phyloP scores from a whole-genome alignment of 2,329 filamentous ascomycete species.

The Raffaelea arxii region DNA sequence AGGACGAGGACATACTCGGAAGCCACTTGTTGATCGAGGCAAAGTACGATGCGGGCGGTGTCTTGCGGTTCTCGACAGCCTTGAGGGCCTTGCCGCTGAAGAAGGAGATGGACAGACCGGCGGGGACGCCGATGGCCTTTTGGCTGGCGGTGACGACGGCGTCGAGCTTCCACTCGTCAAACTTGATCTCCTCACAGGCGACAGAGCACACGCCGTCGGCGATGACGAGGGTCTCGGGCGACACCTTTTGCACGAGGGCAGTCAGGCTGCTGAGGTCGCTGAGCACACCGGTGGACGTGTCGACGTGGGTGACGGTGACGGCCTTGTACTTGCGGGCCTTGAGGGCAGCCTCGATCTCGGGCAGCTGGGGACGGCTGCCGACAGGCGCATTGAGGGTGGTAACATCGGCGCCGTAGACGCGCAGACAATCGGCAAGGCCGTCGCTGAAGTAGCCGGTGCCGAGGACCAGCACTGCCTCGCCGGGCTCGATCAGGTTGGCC shows the following conservation, averaged over 20 bases:
- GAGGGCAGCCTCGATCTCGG: slow-evolving; percentile 80
- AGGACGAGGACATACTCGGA: slow-evolving; percentile 52
- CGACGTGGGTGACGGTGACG: slow-evolving; percentile 90
- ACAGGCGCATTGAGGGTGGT: slow-evolving; percentile 86
- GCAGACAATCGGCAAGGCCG: slow-evolving; percentile 84
- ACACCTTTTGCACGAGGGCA: slow-evolving; percentile 74
- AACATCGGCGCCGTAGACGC: slow-evolving; percentile 80
- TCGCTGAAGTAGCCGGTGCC: slow-evolving; percentile 97
- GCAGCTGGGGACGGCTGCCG: slow-evolving; percentile 75
- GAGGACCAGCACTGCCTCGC: slow-evolving; percentile 83
- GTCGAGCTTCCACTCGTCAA: slow-evolving; percentile 91
- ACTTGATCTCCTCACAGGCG: slow-evolving; percentile 88
- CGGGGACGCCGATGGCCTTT: slow-evolving; percentile 93
- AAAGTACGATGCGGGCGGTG: slow-evolving; percentile 80
- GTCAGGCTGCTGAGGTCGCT: slow-evolving; percentile 81
- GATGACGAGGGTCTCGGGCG: slow-evolving; percentile 81
- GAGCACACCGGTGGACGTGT: slow-evolving; percentile 92
- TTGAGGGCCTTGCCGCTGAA: slow-evolving; percentile 82
- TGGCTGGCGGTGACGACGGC: slow-evolving; percentile 90
- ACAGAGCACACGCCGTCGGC: slow-evolving; percentile 98
- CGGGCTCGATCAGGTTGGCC: slow-evolving; percentile 83
- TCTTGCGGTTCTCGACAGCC: slow-evolving; percentile 68
- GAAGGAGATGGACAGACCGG: slow-evolving; percentile 89
- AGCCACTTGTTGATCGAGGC: slow-evolving; percentile 96
- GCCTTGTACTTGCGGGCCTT: slow-evolving; percentile 89